These are phyloP conservation scores for Penicillium sp. DNA, from an alignment of 2,329 filamentous ascomycete genomes.

Conservation along the genomic window DNA sequence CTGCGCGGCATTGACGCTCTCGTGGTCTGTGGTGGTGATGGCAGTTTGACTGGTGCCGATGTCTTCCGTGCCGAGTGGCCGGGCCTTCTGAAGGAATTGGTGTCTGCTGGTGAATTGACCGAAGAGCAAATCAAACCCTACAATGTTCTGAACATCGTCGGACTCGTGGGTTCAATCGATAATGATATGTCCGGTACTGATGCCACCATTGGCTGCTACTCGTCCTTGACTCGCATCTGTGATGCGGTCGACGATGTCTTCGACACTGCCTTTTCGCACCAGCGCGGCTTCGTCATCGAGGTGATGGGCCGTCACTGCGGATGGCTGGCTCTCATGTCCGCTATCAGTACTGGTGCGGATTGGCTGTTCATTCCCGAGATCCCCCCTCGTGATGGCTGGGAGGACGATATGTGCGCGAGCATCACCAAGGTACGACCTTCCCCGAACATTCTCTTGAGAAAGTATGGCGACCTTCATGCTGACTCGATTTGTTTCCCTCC, in stretches of 20 bases:
- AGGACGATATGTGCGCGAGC: constrained; percentile 75
- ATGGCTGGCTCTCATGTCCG: constrained; percentile 94
- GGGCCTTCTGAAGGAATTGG: constrained; percentile 75
- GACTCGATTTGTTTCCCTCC: background rate
- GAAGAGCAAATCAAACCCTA: constrained; percentile 67
- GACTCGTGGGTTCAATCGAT: constrained; percentile 93
- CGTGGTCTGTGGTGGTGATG: constrained; percentile 95
- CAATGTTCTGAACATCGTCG: constrained; percentile 88
- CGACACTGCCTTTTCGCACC: constrained; percentile 93
- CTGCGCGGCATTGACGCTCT: constrained; percentile 88
- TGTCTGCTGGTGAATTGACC: constrained; percentile 65
- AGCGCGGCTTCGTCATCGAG: constrained; percentile 92
- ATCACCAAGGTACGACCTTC: constrained; percentile 57
- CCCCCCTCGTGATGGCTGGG: constrained; percentile 81
- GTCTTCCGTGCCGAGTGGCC: constrained; percentile 91
- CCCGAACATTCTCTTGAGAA: background rate
- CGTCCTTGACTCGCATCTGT: constrained; percentile 85
- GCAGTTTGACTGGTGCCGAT: constrained; percentile 91
- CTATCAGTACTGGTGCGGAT: constrained; percentile 89
- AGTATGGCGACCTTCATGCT: background rate
- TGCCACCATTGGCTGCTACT: constrained; percentile 95
- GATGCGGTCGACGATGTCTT: constrained; percentile 90
- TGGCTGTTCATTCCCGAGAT: constrained; percentile 97
- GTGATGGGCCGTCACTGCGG: constrained; percentile 98
- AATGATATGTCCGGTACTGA: constrained; percentile 97